These are phyloP conservation scores for Penicillium polonicum DNA, from an alignment of 2,329 filamentous ascomycete species.

Conservation along the genomic window DNA sequence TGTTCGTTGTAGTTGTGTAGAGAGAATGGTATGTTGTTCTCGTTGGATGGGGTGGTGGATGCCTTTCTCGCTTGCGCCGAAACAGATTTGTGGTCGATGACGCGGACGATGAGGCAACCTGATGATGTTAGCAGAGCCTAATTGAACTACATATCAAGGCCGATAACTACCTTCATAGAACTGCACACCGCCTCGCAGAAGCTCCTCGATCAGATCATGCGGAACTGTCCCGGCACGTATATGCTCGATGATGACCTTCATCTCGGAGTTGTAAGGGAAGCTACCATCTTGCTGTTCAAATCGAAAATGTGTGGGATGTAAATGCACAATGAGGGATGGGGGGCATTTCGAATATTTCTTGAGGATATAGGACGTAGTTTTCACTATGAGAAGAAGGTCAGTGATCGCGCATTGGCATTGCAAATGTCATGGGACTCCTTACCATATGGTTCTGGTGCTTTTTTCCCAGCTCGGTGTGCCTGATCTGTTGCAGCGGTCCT, in stretches of 20 bases:
- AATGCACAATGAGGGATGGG: conserved; percentile 82
- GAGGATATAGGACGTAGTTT: conserved; percentile 75
- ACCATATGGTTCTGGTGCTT: conserved; percentile 49
- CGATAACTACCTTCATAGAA: conserved; percentile 75
- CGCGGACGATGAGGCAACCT: conserved; percentile 84
- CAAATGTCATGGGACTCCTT: conserved; percentile 17
- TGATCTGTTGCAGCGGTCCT: conserved; percentile 29
- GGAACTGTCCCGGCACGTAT: conserved; percentile 74
- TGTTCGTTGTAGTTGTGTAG: conserved; percentile 91
- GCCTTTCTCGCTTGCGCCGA: conserved; percentile 59
- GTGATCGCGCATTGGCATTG: conserved; percentile 7
- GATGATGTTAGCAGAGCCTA: conserved; percentile 4
- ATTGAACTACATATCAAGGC: neutral
- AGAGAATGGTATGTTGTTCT: conserved; percentile 69
- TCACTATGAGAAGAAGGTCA: conserved; percentile 53
- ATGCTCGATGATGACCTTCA: conserved; percentile 78
- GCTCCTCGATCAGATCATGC: conserved; percentile 80
- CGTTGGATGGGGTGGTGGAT: conserved; percentile 56
- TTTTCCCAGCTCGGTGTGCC: conserved; percentile 40
- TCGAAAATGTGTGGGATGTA: conserved; percentile 81
- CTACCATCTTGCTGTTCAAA: conserved; percentile 94
- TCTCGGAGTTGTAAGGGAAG: conserved; percentile 88
- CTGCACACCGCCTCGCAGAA: conserved; percentile 67
- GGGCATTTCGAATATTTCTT: conserved; percentile 70
- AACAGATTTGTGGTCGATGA: conserved; percentile 80